Evolutionary conservation across 208 protist species (phyloP).

Genomic region (Trypanosoma mega): DNA sequence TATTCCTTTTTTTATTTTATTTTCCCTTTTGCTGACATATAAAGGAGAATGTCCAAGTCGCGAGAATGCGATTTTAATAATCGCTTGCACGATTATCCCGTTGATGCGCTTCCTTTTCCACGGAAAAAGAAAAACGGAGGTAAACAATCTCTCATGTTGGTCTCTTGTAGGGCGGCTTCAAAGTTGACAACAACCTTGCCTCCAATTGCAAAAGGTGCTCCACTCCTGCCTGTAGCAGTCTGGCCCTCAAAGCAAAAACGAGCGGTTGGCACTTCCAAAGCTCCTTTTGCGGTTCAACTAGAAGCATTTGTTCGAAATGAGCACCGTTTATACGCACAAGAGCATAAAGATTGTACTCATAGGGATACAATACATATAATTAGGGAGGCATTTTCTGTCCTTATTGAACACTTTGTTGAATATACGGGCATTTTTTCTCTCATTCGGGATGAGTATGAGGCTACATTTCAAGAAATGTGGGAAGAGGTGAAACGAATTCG

Average conservation of each 20-base stretch:
- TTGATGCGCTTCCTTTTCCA: not conserved
- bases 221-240: constrained; percentile 7
- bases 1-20: constrained; percentile 11
- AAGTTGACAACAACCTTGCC: constrained; percentile 11
- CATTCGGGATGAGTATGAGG: constrained; percentile 86
- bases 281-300: constrained; percentile 75
- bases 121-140: not conserved
- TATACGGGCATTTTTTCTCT: constrained; percentile 69
- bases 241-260: constrained; percentile 18
- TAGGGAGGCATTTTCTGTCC: constrained; percentile 66
- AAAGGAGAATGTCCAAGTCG: not conserved
- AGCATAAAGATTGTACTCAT: constrained; percentile 62
- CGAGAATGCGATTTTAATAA: not conserved
- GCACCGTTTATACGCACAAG: constrained; percentile 61
- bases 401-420: constrained; percentile 85
- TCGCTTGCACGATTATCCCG: not conserved
- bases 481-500: constrained; percentile 52
- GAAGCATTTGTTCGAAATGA: constrained; percentile 84
- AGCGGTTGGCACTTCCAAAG: constrained; percentile 32
- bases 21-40: not conserved
- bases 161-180: not conserved
- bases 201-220: constrained; percentile 9
- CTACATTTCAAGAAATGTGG: constrained; percentile 51
- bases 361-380: constrained; percentile 82
- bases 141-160: not conserved